These are phyloP conservation scores for Exophiala aquamarina DNA, from an alignment of 2,329 filamentous ascomycete species.

Conservation along the genomic window DNA sequence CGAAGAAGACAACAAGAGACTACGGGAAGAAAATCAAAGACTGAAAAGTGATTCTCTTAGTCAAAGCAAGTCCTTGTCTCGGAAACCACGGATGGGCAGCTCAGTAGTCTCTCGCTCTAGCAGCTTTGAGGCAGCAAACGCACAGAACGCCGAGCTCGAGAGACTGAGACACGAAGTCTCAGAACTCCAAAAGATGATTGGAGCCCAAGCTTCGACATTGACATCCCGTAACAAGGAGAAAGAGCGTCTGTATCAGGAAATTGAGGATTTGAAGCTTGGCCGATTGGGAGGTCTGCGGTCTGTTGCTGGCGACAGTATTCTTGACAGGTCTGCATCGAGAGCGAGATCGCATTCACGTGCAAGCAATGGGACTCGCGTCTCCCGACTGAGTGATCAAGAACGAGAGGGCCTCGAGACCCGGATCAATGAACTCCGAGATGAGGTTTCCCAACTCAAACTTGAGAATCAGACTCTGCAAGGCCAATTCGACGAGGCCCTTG, in stretches of 20 bases:
- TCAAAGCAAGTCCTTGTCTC: constrained; percentile 33
- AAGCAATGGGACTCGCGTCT: constrained; percentile 68
- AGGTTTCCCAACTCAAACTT: constrained; percentile 80
- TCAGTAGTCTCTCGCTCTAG: constrained; percentile 42
- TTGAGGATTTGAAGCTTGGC: constrained; percentile 90
- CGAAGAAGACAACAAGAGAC: constrained; percentile 80
- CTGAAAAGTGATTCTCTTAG: constrained; percentile 50
- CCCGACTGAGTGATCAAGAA: constrained; percentile 69
- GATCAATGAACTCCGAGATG: constrained; percentile 80
- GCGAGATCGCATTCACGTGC: constrained; percentile 73
- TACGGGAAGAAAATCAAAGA: constrained; percentile 81
- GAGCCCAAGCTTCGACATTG: constrained; percentile 95
- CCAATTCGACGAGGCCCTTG: constrained; percentile 75
- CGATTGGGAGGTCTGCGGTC: constrained; percentile 66
- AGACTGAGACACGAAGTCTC: constrained; percentile 89
- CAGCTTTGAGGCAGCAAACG: constrained; percentile 47
- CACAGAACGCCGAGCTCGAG: constrained; percentile 69
- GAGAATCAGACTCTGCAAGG: constrained; percentile 86
- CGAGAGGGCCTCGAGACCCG: constrained; percentile 84
- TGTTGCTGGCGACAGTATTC: constrained; percentile 77
- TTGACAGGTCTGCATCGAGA: constrained; percentile 91
- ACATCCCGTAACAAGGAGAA: constrained; percentile 95
- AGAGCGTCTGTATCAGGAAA: constrained; percentile 91
- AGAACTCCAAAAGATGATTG: constrained; percentile 85
- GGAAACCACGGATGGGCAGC: constrained; percentile 34